Conservation (phyloP, 306 rosid species). For the Cicer arietinum region DNA sequence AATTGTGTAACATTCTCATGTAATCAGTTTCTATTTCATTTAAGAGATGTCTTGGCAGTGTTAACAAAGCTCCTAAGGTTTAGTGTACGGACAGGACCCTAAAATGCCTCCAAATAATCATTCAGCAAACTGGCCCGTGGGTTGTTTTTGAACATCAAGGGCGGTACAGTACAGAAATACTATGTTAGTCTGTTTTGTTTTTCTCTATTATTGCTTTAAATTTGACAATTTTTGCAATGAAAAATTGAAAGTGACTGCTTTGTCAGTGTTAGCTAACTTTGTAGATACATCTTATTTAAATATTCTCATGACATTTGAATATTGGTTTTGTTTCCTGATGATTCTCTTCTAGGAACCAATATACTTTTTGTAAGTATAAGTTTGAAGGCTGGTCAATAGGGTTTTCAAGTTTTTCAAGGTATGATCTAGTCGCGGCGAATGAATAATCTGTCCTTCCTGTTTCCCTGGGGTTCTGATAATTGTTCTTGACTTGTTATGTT, state of each 20-base stretch:
- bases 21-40: not conserved
- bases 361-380: conserved; percentile 37
- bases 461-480: conserved; percentile 14
- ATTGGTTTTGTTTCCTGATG: conserved; percentile 33
- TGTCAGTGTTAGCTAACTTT: not conserved
- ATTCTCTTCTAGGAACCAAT: conserved; percentile 43
- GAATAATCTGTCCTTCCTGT: conserved; percentile 28
- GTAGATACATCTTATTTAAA: conserved; percentile 1
- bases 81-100: conserved; percentile 9
- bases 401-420: conserved; percentile 47
- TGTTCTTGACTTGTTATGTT: conserved; percentile 33
- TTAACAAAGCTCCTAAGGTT: conserved; percentile 19
- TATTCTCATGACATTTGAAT: conserved; percentile 34
- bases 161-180: conserved; percentile 8
- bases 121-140: conserved; percentile 1
- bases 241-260: conserved; percentile 2
- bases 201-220: conserved; percentile 12
- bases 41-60: conserved; percentile 30
- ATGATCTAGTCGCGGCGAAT: not conserved
- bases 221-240: conserved; percentile 14
- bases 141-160: conserved; percentile 7
- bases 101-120: conserved; percentile 1
- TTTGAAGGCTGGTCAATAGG: conserved; percentile 42
- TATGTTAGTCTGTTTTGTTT: conserved; percentile 19
- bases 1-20: conserved; percentile 26